Base-by-base conservation (phyloP, 768 basidiomycete species). In the Calocybe cyanea region DNA sequence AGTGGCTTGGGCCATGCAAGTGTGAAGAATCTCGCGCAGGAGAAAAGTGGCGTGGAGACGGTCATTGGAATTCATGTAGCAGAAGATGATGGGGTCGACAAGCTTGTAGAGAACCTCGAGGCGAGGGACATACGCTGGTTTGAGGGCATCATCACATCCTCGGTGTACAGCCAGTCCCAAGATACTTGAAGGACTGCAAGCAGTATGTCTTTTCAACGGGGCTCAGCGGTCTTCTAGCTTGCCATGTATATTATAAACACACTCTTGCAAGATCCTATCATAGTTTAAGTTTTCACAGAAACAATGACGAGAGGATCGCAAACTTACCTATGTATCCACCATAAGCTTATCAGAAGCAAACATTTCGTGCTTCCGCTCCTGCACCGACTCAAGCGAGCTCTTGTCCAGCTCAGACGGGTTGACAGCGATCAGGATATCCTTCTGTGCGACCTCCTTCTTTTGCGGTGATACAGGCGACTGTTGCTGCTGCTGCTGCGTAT, bases 261-360 rank as follows among this genome's bases (percentile, higher is more conserved):
- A 97, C 70, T 98, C 95, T 71, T 99, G 94, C 10, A 99, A 83
- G 3, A 94, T 93, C 62, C 98, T 99, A 73, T 97, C 98, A 66
- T 90, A 84, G 67, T 98, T 90, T 92, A 32, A 8, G 9, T 8
- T 32, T n/a, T n/a, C n/a, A 8, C 8, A 8, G 31, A n/a, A 8
- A 8, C n/a, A n/a, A n/a, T n/a, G n/a, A 8, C n/a, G n/a, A 32
- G n/a, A 32, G 31, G 9, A n/a, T 8, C 56, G 40, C 20, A 17
- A 49, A 69, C 78, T 28, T 52, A 91, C 92, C 82, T 97, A 95
- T 46, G 96, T 99, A 63, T 99, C 96, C 73, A 83, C 80, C 42
- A 99, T 95, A 51, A 98, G 87, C 75, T 95, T 97, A 71, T 99
- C 96, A 45, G 80, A 71, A 23, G 87, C 78, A 64, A 86, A 78